A percentile compares a stretch with the other conserved stretches of the same genome.
Evolutionary conservation across 2,329 filamentous ascomycete species (phyloP).

Genomic region (Gyromitra esculenta): DNA sequence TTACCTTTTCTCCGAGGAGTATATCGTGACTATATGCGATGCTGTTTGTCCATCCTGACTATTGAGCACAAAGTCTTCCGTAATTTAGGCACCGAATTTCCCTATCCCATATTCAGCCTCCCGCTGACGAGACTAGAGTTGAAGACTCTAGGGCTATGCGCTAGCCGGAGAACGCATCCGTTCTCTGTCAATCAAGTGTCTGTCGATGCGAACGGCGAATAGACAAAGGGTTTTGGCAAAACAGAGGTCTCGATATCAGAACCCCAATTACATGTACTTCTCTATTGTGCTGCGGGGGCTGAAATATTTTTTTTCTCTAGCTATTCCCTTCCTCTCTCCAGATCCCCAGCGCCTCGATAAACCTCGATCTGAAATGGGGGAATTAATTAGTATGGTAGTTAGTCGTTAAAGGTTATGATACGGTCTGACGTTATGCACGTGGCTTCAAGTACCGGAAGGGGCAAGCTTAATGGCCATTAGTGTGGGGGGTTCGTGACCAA

Average conservation of each 20-base stretch:
- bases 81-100: neutral
- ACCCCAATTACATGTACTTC: neutral
- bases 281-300: neutral
- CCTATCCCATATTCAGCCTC: neutral
- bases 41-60: neutral
- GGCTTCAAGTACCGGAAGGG: neutral
- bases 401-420: conserved; percentile 1
- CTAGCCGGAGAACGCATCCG: conserved; percentile 16
- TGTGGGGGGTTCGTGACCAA: neutral
- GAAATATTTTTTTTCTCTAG: neutral
- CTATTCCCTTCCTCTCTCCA: neutral
- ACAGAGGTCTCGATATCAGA: neutral
- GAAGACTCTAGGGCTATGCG: conserved; percentile 9
- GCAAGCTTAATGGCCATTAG: neutral
- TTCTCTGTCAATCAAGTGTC: neutral
- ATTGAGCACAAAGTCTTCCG: neutral
- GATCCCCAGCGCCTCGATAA: neutral
- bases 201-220: neutral
- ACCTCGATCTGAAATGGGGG: neutral
- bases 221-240: neutral
- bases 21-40: neutral
- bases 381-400: neutral
- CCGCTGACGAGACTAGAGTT: conserved; percentile 12
- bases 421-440: conserved; percentile 2
- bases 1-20: neutral